These are phyloP conservation scores for Lentinula boryana DNA, from an alignment of 768 basidiomycete genomes.

Conservation along the genomic window DNA sequence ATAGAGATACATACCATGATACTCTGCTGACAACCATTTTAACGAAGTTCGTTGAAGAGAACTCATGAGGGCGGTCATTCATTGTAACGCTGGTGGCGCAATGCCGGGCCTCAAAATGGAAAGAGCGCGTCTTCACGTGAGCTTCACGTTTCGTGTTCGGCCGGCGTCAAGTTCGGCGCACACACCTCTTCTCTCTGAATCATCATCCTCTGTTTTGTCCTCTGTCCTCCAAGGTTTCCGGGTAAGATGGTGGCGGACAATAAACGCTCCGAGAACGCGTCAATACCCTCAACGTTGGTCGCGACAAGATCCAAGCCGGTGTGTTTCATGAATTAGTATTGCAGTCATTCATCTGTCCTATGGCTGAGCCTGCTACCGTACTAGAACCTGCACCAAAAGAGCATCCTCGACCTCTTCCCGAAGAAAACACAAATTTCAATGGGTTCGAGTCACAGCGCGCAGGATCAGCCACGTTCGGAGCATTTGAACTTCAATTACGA, in stretches of 20 bases:
- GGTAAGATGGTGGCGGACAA: constrained; percentile 23
- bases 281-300: constrained; percentile 5
- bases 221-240: background rate
- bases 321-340: constrained; percentile 8
- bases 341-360: background rate
- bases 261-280: background rate
- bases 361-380: background rate
- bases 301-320: constrained; percentile 20
- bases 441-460: background rate
- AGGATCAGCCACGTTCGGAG: background rate
- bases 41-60: background rate
- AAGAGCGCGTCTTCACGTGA: background rate
- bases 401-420: constrained; percentile 16
- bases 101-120: background rate
- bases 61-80: background rate
- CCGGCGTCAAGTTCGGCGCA: background rate
- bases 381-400: constrained; percentile 16
- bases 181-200: background rate
- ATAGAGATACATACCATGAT: constrained; percentile 26
- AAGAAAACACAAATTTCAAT: constrained; percentile 6
- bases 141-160: background rate
- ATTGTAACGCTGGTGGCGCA: no score
- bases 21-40: constrained; percentile 32
- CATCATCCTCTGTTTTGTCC: background rate
- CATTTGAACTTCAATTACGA: background rate